Evolutionary conservation across 2,329 filamentous ascomycete species (phyloP).

Genomic region (Colletotrichum shisoi): DNA sequence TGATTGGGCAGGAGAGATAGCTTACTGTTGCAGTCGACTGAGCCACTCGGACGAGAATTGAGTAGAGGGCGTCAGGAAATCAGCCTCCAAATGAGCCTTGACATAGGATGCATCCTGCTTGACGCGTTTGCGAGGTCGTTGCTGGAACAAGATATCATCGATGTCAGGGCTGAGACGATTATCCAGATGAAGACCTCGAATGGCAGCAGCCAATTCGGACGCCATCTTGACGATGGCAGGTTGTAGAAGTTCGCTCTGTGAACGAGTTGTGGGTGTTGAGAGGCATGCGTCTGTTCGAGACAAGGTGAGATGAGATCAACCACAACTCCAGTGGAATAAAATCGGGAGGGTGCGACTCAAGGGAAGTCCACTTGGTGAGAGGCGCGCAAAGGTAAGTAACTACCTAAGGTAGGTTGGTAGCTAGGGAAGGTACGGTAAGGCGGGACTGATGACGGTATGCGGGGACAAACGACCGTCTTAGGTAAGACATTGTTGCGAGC

Average conservation of each 20-base stretch:
- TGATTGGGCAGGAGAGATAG: background rate
- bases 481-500: background rate
- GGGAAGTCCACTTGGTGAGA: background rate
- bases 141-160: conserved; percentile 65
- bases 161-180: conserved; percentile 48
- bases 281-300: background rate
- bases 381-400: background rate
- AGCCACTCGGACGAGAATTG: conserved; percentile 87
- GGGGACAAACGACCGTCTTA: conserved; percentile 12
- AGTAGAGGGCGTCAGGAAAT: conserved; percentile 80
- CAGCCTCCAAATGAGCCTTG: conserved; percentile 74
- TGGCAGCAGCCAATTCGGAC: conserved; percentile 34
- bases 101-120: conserved; percentile 67
- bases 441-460: conserved; percentile 17
- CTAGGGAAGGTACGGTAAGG: background rate
- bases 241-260: background rate
- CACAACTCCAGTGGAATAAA: background rate
- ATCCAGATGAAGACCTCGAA: conserved; percentile 34
- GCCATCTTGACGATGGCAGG: conserved; percentile 24
- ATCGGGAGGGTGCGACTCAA: background rate
- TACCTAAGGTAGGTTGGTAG: background rate
- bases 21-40: conserved; percentile 81
- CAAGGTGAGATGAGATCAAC: background rate
- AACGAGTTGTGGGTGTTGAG: background rate
- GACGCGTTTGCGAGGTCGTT: conserved; percentile 52